phyloP scores from a whole-genome alignment of 768 basidiomycete species.

The Paxillus rubicundulus region DNA sequence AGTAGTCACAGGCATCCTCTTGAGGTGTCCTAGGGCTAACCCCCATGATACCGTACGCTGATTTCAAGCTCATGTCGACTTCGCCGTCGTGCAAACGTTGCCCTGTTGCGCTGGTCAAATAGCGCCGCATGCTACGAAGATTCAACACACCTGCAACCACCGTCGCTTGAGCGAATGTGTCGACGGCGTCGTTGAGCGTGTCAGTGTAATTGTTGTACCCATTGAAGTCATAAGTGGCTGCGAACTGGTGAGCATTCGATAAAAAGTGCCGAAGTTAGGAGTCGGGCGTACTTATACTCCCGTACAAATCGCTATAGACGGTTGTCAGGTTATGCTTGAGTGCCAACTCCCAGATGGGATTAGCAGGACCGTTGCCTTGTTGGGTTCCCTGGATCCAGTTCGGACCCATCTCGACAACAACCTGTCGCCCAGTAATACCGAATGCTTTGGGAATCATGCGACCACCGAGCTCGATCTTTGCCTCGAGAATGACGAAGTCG shows the following conservation, averaged over 20 bases:
- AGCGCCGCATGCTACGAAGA: slow-evolving; percentile 43
- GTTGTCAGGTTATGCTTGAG: slow-evolving; percentile 52
- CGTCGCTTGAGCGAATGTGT: slow-evolving; percentile 41
- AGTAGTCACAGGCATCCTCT: slow-evolving; percentile 58
- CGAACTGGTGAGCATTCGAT: neutral
- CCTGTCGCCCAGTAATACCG: slow-evolving; percentile 36
- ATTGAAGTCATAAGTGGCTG: slow-evolving; percentile 54
- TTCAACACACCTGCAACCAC: slow-evolving; percentile 41
- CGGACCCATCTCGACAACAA: slow-evolving; percentile 54
- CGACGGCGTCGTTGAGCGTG: slow-evolving; percentile 39
- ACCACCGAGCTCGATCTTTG: slow-evolving; percentile 56
- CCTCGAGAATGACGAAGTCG: slow-evolving; percentile 64
- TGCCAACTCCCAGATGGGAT: slow-evolving; percentile 60
- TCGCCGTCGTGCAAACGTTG: slow-evolving; percentile 18
- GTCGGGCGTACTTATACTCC: slow-evolving; percentile 41
- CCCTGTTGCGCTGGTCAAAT: slow-evolving; percentile 21
- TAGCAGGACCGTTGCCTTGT: slow-evolving; percentile 45
- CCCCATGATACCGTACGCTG: slow-evolving; percentile 53
- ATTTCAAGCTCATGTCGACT: slow-evolving; percentile 53
- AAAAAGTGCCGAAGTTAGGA: neutral
- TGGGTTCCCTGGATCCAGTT: slow-evolving; percentile 64
- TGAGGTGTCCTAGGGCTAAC: slow-evolving; percentile 43
- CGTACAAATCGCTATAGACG: slow-evolving; percentile 43
- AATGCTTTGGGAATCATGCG: slow-evolving; percentile 51
- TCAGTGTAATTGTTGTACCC: slow-evolving; percentile 49